These are phyloP conservation scores for Evernia prunastri DNA, from an alignment of 495 filamentous ascomycete genomes.

Conservation along the genomic window DNA sequence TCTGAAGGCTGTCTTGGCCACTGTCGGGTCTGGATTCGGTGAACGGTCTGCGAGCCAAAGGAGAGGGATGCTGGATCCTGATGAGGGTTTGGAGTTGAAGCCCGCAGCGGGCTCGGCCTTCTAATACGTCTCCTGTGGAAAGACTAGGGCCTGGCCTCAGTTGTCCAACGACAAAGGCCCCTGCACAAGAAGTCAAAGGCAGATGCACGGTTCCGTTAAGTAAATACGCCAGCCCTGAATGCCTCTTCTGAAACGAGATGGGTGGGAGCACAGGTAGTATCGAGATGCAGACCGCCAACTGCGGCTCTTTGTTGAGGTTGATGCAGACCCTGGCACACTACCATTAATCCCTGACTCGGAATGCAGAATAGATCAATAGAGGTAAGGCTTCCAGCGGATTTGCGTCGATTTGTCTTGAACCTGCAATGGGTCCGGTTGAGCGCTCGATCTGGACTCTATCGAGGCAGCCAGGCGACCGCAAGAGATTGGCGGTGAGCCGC, in stretches of 20 bases:
- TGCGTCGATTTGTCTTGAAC: constrained; percentile 17
- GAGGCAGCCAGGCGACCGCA: constrained; percentile 14
- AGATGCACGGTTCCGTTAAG: constrained; percentile 4
- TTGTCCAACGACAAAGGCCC: constrained; percentile 7
- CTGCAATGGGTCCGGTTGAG: constrained; percentile 12
- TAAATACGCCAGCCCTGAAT: constrained; percentile 4
- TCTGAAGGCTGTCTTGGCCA: neutral
- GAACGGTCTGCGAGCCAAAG: constrained; percentile 4
- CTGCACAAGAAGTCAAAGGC: constrained; percentile 11
- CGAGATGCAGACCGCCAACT: constrained; percentile 21
- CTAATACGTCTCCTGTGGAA: constrained; percentile 12
- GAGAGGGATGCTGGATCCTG: neutral
- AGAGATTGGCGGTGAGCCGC: constrained; percentile 23
- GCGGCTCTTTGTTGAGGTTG: constrained; percentile 21
- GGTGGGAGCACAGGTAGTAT: neutral
- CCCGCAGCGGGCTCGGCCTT: neutral
- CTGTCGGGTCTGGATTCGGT: neutral
- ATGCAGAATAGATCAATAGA: constrained; percentile 18
- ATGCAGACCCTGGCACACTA: constrained; percentile 9
- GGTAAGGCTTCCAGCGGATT: neutral
- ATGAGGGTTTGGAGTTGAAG: neutral
- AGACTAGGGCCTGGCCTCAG: constrained; percentile 3
- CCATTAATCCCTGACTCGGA: constrained; percentile 3
- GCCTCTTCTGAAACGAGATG: constrained; percentile 9
- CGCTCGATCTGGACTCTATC: constrained; percentile 11